phyloP scores from a whole-genome alignment of 495 filamentous ascomycete species.

The Annulohypoxylon bovei region DNA sequence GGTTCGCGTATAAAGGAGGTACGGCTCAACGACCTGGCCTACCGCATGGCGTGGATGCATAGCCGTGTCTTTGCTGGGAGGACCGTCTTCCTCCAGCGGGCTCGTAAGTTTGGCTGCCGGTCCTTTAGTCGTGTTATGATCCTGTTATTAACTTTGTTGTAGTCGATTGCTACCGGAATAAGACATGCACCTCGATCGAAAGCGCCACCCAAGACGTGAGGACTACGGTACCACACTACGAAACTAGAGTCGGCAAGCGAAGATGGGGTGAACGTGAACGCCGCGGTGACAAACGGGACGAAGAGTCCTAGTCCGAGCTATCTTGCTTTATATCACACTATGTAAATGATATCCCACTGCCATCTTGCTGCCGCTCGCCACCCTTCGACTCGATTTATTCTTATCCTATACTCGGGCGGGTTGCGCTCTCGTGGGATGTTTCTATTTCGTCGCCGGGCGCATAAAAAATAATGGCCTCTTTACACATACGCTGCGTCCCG shows the following conservation, averaged over 20 bases:
- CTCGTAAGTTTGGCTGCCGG: slow-evolving; percentile 69
- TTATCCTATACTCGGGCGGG: not conserved
- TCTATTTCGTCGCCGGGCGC: slow-evolving; percentile 1
- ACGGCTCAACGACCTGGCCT: slow-evolving; percentile 89
- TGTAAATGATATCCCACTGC: slow-evolving; percentile 15
- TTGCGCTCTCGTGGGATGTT: not conserved
- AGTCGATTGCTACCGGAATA: slow-evolving; percentile 97
- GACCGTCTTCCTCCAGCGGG: slow-evolving; percentile 90
- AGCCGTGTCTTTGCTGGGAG: slow-evolving; percentile 85
- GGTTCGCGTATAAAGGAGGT: slow-evolving; percentile 79
- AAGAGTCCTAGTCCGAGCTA: slow-evolving; percentile 39
- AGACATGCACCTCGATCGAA: slow-evolving; percentile 84
- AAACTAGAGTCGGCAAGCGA: slow-evolving; percentile 88
- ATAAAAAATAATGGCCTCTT: slow-evolving; percentile 16
- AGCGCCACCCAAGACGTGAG: slow-evolving; percentile 75
- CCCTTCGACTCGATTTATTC: not conserved
- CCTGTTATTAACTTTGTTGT: slow-evolving; percentile 36
- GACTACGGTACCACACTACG: slow-evolving; percentile 81
- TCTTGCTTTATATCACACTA: not conserved
- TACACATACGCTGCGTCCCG: slow-evolving; percentile 16
- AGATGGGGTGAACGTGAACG: slow-evolving; percentile 76
- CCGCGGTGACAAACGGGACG: slow-evolving; percentile 50
- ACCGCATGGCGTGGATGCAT: slow-evolving; percentile 95
- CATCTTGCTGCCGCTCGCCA: not conserved
- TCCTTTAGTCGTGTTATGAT: not conserved